Evolutionary conservation across 768 basidiomycete genomes (phyloP).

Genomic region (Cyclocybe aegerita): DNA sequence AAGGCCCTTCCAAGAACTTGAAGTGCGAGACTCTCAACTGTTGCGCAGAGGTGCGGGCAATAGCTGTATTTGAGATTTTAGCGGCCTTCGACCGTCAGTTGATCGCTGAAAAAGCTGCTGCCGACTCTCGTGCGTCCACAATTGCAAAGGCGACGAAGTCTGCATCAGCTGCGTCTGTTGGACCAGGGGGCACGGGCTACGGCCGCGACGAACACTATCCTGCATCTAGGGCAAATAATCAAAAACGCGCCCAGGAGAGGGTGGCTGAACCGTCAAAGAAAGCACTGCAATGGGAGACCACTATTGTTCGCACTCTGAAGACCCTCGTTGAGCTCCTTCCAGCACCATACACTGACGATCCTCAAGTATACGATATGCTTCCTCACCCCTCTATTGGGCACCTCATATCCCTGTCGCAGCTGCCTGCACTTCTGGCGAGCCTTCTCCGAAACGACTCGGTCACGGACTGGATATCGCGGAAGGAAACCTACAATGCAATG

Average conservation of each 20-base stretch:
- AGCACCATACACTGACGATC: slow-evolving; percentile 40
- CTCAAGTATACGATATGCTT: slow-evolving; percentile 47
- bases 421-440: slow-evolving; percentile 42
- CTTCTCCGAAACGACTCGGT: slow-evolving; percentile 59
- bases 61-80: slow-evolving; percentile 51
- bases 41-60: slow-evolving; percentile 46
- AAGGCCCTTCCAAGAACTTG: slow-evolving; percentile 31
- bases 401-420: slow-evolving; percentile 42
- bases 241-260: neutral
- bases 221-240: neutral
- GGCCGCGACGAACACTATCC: neutral
- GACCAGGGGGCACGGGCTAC: slow-evolving; percentile 57
- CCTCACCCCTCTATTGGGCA: slow-evolving; percentile 44
- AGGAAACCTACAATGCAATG: slow-evolving; percentile 48
- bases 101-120: slow-evolving; percentile 37
- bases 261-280: slow-evolving; percentile 5
- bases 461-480: slow-evolving; percentile 49
- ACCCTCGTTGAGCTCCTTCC: slow-evolving; percentile 43
- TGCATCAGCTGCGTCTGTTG: slow-evolving; percentile 26
- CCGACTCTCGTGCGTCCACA: slow-evolving; percentile 36
- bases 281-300: slow-evolving; percentile 37
- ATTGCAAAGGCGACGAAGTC: slow-evolving; percentile 26
- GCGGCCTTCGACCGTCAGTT: slow-evolving; percentile 49
- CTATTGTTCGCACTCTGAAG: slow-evolving; percentile 35
- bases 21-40: slow-evolving; percentile 38